A percentile compares a stretch with the other conserved stretches of the same genome.
Evolutionary conservation across 2,329 filamentous ascomycete genomes (phyloP).

Genomic region (Hypoxylon sp.): DNA sequence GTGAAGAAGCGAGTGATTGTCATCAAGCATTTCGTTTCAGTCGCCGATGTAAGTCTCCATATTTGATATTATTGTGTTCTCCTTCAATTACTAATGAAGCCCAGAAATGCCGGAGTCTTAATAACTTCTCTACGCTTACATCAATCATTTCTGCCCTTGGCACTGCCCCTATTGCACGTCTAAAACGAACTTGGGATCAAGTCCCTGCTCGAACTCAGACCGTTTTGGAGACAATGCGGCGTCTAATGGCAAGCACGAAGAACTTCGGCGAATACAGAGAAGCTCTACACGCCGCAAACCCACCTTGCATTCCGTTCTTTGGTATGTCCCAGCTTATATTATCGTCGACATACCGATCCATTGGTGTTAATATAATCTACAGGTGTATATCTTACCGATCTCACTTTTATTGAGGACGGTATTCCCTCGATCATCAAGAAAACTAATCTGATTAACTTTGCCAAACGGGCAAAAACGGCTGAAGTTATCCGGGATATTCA

Average conservation of each 20-base stretch:
- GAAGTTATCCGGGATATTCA: slow-evolving; percentile 99
- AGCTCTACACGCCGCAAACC: slow-evolving; percentile 90
- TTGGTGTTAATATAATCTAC: slow-evolving; percentile 31
- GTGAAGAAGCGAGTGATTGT: slow-evolving; percentile 97
- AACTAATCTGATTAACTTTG: slow-evolving; percentile 97
- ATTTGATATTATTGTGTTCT: neutral
- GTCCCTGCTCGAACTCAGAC: slow-evolving; percentile 87
- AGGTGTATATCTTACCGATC: slow-evolving; percentile 96
- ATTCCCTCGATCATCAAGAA: slow-evolving; percentile 97
- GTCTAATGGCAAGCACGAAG: slow-evolving; percentile 96
- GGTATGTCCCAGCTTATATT: slow-evolving; percentile 68
- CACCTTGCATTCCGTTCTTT: slow-evolving; percentile 98
- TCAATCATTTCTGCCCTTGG: slow-evolving; percentile 97
- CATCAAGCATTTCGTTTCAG: slow-evolving; percentile 97
- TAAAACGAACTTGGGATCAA: slow-evolving; percentile 94
- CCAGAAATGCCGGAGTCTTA: slow-evolving; percentile 91
- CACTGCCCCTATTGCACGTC: slow-evolving; percentile 93
- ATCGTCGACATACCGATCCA: neutral
- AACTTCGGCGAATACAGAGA: slow-evolving; percentile 99
- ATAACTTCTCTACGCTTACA: slow-evolving; percentile 97
- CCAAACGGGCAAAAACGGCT: slow-evolving; percentile 96
- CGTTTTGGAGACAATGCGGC: slow-evolving; percentile 90
- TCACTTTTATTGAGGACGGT: slow-evolving; percentile 98
- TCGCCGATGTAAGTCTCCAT: slow-evolving; percentile 83
- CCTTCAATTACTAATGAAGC: slow-evolving; percentile 47